These are phyloP conservation scores for Opeltia flavorubescens DNA, from an alignment of 495 filamentous ascomycete species.

Conservation along the genomic window DNA sequence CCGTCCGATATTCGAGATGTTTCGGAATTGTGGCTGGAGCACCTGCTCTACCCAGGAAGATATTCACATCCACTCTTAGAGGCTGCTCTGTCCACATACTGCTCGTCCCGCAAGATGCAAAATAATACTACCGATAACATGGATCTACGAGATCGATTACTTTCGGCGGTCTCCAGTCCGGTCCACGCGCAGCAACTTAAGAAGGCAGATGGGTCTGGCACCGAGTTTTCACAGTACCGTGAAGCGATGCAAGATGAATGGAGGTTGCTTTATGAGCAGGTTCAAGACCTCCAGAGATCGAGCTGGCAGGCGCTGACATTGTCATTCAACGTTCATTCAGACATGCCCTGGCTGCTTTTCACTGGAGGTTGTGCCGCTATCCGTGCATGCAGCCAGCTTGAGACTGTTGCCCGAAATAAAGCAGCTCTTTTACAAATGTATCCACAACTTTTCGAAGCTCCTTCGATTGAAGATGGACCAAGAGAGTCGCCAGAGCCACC, in stretches of 20 bases:
- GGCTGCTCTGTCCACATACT: constrained; percentile 63
- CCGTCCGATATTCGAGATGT: constrained; percentile 49
- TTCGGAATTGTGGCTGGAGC: constrained; percentile 54
- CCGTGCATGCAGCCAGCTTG: constrained; percentile 62
- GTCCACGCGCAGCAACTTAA: constrained; percentile 38
- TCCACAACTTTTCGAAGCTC: constrained; percentile 5
- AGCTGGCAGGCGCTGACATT: constrained; percentile 66
- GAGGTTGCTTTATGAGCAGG: constrained; percentile 74
- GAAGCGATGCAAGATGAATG: constrained; percentile 66
- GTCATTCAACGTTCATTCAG: constrained; percentile 51
- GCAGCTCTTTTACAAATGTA: constrained; percentile 1
- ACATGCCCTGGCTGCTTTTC: constrained; percentile 69
- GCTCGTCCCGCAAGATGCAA: constrained; percentile 39
- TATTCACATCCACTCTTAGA: constrained; percentile 68
- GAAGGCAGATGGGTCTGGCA: constrained; percentile 41
- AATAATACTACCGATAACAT: constrained; percentile 26
- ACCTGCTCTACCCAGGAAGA: constrained; percentile 67
- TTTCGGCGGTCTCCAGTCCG: constrained; percentile 50
- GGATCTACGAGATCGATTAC: constrained; percentile 52
- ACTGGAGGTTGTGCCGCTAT: constrained; percentile 67
- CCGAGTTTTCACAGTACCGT: constrained; percentile 59
- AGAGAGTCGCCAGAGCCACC: constrained; percentile 10
- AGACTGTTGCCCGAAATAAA: constrained; percentile 41
- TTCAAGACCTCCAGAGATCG: constrained; percentile 73
- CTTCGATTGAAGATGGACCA: constrained; percentile 12